Evolutionary conservation across 139 green algal species (phyloP).

Genomic region (Coccomyxa sp.): DNA sequence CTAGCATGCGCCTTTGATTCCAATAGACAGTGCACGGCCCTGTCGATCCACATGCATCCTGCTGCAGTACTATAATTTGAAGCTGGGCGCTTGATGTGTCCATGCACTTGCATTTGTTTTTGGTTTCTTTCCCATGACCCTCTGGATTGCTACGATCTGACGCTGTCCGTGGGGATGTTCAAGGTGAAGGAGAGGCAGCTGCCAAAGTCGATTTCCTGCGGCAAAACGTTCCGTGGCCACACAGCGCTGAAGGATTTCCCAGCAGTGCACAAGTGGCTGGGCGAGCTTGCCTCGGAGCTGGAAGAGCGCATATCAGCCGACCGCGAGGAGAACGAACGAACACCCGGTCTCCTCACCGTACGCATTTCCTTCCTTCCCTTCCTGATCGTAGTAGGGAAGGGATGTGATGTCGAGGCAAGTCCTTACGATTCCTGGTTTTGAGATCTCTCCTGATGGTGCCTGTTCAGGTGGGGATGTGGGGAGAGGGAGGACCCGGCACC

Average conservation of each 20-base stretch:
- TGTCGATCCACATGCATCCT: no score
- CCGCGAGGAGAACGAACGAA: conserved; percentile 31
- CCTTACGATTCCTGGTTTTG: no score
- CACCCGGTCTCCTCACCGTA: conserved; percentile 42
- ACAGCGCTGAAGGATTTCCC: conserved; percentile 30
- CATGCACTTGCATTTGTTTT: no score
- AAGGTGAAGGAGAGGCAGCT: conserved; percentile 56
- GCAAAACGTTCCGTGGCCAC: conserved; percentile 74
- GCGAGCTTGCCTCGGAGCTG: conserved; percentile 49
- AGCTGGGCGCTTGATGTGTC: no score
- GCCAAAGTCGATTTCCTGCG: conserved; percentile 64
- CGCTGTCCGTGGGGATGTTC: neutral
- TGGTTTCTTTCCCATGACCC: no score
- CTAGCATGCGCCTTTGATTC: no score
- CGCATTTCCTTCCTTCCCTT: neutral
- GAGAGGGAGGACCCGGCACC: neutral
- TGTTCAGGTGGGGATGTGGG: neutral
- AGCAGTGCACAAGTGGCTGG: conserved; percentile 56
- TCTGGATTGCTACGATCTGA: no score
- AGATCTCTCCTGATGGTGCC: no score
- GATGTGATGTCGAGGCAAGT: no score
- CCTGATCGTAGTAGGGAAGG: no score
- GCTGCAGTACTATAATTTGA: no score
- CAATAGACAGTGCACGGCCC: no score
- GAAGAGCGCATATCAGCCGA: conserved; percentile 60